phyloP scores from a whole-genome alignment of 345 rosid species.

The Trapa incisa region DNA sequence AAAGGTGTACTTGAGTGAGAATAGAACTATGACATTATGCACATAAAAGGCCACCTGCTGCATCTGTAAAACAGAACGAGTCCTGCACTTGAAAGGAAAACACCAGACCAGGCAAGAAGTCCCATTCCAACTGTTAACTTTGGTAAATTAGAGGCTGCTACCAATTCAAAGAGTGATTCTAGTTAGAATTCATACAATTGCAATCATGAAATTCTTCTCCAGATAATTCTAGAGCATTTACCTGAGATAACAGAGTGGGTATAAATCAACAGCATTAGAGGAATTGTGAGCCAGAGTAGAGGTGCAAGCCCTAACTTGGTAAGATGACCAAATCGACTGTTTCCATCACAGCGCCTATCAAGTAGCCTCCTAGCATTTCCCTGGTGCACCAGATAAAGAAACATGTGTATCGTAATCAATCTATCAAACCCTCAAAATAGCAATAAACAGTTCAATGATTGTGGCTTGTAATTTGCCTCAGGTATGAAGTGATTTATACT shows the following conservation, averaged over 20 bases:
- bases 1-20: too few relatives aligned
- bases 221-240: too few relatives aligned
- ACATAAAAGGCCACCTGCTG: constrained; percentile 47
- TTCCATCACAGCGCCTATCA: constrained; percentile 67
- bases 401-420: too few relatives aligned
- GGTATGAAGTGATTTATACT: background rate
- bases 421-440: background rate
- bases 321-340: constrained; percentile 50
- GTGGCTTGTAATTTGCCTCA: too few relatives aligned
- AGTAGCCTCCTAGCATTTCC: constrained; percentile 86
- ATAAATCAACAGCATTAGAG: too few relatives aligned
- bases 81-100: constrained; percentile 61
- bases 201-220: too few relatives aligned
- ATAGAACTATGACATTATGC: background rate
- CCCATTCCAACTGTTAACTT: constrained; percentile 60
- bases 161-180: too few relatives aligned
- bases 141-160: constrained; percentile 23
- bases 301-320: constrained; percentile 88
- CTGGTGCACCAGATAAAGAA: constrained; percentile 28
- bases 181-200: too few relatives aligned
- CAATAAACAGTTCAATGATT: background rate
- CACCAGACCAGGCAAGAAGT: constrained; percentile 74
- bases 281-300: constrained; percentile 14
- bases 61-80: constrained; percentile 75
- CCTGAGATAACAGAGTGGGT: too few relatives aligned